phyloP scores from a whole-genome alignment of 2,329 filamentous ascomycete genomes.

The Colletotrichum sp. region DNA sequence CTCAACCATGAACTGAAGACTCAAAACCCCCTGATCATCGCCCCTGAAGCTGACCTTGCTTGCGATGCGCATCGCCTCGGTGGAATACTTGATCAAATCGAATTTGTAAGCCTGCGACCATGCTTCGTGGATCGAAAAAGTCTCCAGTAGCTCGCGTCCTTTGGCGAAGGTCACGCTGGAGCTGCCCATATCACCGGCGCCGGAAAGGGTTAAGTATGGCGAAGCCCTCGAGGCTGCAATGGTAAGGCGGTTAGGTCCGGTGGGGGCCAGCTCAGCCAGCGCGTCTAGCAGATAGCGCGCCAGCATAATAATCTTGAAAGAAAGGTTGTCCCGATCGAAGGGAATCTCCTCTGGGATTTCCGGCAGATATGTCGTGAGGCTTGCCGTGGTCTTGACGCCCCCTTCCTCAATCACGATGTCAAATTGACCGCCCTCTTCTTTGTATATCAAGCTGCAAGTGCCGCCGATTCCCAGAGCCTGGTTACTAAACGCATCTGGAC shows the following conservation, averaged over 20 bases:
- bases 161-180: conserved; percentile 71
- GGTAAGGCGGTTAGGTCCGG: conserved; percentile 75
- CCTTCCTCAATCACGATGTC: conserved; percentile 86
- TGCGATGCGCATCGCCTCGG: conserved; percentile 90
- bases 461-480: conserved; percentile 84
- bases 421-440: conserved; percentile 75
- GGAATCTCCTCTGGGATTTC: conserved; percentile 82
- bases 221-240: conserved; percentile 67
- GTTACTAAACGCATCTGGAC: conserved; percentile 79
- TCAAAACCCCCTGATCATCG: conserved; percentile 88
- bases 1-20: conserved; percentile 95
- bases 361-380: conserved; percentile 85
- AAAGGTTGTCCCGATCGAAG: conserved; percentile 78
- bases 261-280: conserved; percentile 70
- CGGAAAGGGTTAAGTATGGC: conserved; percentile 78
- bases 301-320: conserved; percentile 95
- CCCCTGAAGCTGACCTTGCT: conserved; percentile 91
- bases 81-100: conserved; percentile 81
- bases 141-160: conserved; percentile 73
- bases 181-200: conserved; percentile 61
- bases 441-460: conserved; percentile 84
- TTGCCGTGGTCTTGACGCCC: conserved; percentile 86
- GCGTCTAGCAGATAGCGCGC: conserved; percentile 75
- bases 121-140: conserved; percentile 66
- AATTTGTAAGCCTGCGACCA: conserved; percentile 84